A percentile compares a stretch with the other conserved stretches of the same genome.
These are phyloP conservation scores for Acanthamoeba lenticulata DNA, from an alignment of 208 protist genomes.

Conservation along the genomic window DNA sequence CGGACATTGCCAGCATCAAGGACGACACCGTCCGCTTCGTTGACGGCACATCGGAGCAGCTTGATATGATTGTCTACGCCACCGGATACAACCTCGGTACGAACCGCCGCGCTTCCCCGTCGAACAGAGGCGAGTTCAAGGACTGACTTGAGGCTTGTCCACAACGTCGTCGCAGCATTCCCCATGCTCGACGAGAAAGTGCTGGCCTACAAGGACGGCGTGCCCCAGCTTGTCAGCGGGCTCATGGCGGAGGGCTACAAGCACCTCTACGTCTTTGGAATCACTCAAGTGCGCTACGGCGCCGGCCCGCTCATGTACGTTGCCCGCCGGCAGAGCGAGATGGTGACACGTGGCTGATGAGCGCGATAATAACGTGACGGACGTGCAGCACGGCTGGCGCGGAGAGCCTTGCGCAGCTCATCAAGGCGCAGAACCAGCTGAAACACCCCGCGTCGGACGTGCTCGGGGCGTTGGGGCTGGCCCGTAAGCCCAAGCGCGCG, in stretches of 20 bases:
- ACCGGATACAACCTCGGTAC: conserved; percentile 63
- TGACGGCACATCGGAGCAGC: conserved; percentile 10
- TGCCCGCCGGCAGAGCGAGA: background rate
- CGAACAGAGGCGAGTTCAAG: too few relatives aligned
- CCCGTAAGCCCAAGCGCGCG: background rate
- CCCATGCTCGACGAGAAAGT: conserved; percentile 43
- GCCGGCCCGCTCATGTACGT: conserved; percentile 54
- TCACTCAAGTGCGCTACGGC: conserved; percentile 31
- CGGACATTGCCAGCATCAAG: conserved; percentile 39
- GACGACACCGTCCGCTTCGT: conserved; percentile 48
- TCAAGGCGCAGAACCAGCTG: conserved; percentile 33
- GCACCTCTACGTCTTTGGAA: conserved; percentile 45
- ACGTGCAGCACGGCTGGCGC: conserved; percentile 12
- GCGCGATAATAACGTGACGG: background rate
- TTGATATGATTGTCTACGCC: conserved; percentile 68
- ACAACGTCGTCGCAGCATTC: background rate
- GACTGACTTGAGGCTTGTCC: too few relatives aligned
- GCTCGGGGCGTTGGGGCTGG: background rate
- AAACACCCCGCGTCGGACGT: background rate
- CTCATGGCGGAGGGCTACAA: conserved; percentile 23
- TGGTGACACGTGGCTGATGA: background rate
- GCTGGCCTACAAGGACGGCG: background rate
- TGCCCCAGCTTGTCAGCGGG: conserved; percentile 34
- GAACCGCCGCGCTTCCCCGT: too few relatives aligned
- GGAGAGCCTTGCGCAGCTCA: conserved; percentile 22